phyloP scores from a whole-genome alignment of 345 rosid species.

The Cardamine resedifolia region DNA sequence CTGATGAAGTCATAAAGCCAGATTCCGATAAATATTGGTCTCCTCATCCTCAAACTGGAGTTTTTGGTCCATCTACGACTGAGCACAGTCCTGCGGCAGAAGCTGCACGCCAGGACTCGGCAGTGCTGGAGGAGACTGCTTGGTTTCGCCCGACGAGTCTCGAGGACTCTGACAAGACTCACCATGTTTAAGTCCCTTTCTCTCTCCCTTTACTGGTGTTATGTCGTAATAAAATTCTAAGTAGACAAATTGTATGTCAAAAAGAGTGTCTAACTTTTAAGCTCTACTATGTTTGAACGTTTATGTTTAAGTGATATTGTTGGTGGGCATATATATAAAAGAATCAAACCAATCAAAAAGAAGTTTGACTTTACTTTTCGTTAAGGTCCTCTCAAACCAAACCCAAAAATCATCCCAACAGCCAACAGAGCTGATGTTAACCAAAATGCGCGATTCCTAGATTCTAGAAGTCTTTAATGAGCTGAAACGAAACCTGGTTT shows the following conservation, averaged over 20 bases:
- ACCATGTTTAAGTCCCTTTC: slow-evolving; percentile 31
- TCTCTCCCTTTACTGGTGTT: background rate
- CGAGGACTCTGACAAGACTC: slow-evolving; percentile 86
- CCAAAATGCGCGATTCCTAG: background rate
- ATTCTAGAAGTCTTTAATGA: background rate
- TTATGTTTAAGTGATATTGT: background rate
- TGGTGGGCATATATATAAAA: background rate
- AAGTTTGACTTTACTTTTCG: background rate
- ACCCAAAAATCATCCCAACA: background rate
- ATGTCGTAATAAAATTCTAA: slow-evolving; percentile 21
- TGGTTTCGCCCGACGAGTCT: slow-evolving; percentile 95
- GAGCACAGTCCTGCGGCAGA: slow-evolving; percentile 37
- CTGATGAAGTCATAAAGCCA: slow-evolving; percentile 68
- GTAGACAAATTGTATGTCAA: slow-evolving; percentile 8
- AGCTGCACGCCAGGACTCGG: slow-evolving; percentile 27
- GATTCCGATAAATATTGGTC: slow-evolving; percentile 83
- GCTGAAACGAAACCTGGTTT: background rate
- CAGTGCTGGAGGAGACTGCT: slow-evolving; percentile 74
- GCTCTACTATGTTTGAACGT: slow-evolving; percentile 14
- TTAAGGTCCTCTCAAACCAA: background rate
- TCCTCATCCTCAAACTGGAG: slow-evolving; percentile 92
- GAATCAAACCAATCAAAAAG: background rate
- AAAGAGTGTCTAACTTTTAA: background rate
- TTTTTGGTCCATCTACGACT: slow-evolving; percentile 66
- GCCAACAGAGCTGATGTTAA: background rate